Evolutionary conservation across 495 filamentous ascomycete species (phyloP), one percentile per base, ranked within the genome.

Genomic region (Annulohypoxylon moriforme): DNA sequence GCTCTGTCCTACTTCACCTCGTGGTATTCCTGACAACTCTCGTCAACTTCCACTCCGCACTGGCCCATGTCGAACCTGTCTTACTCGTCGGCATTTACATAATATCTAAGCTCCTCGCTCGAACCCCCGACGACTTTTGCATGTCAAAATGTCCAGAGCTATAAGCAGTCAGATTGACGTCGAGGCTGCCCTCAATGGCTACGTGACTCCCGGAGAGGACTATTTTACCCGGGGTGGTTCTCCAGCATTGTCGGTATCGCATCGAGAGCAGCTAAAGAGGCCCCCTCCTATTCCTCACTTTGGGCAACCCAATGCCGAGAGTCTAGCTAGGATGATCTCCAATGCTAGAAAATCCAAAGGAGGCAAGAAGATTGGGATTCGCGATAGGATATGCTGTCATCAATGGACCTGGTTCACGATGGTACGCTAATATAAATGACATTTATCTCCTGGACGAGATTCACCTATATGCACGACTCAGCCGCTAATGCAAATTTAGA

Each of bases 321-420:
- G 76, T 50, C 67, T 83, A 22, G 73, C 73, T 25, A 66, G 72
- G 44, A 75, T 80, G 58, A 67, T 80, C 14, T 72, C 71, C 16
- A 67, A 72, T 31, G 75, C 73, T 7, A 70, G 65, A 24, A 76
- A 71, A 8, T 33, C 66, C 7, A 62, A 44, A 18, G 27, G 49
- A n/a, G 53, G 64, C 4, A 64, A 68, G 34, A 81, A 77, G 47
- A 74, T 81, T 56, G 76, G 83, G 13, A 75, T 85, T 33, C 67
- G 78, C 34, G 85, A 86, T 64, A 73, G 84, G 46, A 83, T 87
- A 44, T 78, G 70, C 13, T 84, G 81, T 60, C 82, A 81, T 60
- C 81, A 76, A 72, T 92, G 90, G 90, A 90, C 89, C 6, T 93
- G 88, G 81, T 92, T 92, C 64, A 91, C 90, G 3, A 83, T 91